Conservation (phyloP, 495 filamentous ascomycete genomes). For the Penicillium canescens region DNA sequence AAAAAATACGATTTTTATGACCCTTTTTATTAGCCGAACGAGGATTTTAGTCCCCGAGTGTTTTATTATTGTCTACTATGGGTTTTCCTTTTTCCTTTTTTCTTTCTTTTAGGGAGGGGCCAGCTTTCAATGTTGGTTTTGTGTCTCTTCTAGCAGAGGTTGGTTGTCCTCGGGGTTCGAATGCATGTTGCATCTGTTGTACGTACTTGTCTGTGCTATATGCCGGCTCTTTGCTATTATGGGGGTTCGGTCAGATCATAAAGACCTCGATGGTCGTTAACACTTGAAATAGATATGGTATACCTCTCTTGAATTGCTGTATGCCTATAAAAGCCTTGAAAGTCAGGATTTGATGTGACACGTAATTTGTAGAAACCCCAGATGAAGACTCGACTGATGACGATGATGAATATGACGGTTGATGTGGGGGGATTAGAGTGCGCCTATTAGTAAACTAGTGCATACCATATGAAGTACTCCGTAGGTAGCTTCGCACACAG, state of each 20-base stretch:
- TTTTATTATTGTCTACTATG: conserved; percentile 9
- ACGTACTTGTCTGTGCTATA: not conserved
- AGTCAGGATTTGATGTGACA: not conserved
- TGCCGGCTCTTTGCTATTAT: not conserved
- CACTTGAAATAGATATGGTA: not conserved
- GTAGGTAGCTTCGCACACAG: too few relatives aligned
- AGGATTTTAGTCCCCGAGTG: conserved; percentile 7
- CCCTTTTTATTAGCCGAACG: conserved; percentile 15
- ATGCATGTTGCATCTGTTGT: conserved; percentile 18
- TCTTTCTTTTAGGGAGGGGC: not conserved
- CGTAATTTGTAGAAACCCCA: too few relatives aligned
- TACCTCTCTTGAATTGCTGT: not conserved
- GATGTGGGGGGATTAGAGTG: too few relatives aligned
- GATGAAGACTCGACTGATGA: too few relatives aligned
- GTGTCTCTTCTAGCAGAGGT: conserved; percentile 2
- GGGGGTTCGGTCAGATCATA: conserved; percentile 8
- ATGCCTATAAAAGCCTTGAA: too few relatives aligned
- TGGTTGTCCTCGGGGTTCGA: conserved; percentile 2
- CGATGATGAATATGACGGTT: too few relatives aligned
- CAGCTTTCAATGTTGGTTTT: not conserved
- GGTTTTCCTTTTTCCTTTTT: not conserved
- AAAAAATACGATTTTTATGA: conserved; percentile 35
- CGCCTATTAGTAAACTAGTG: too few relatives aligned
- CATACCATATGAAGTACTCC: too few relatives aligned
- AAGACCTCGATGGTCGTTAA: conserved; percentile 7